Evolutionary conservation across 768 basidiomycete genomes (phyloP).

Genomic region (Suillus weaverae): DNA sequence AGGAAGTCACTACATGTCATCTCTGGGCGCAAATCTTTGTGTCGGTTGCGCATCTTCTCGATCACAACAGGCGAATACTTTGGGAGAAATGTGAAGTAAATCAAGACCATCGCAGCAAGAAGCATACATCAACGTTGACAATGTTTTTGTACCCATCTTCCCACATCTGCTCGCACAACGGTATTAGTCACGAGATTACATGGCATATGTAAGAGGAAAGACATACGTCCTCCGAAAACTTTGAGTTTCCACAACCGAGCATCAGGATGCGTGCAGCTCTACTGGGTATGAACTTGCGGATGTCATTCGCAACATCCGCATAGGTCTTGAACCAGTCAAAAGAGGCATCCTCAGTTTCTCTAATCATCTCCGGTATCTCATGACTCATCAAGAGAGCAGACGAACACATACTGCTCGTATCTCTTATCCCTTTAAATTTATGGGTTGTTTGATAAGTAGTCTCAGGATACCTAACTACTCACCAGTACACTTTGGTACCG

Average conservation of each 20-base stretch:
- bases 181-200: conserved; percentile 5
- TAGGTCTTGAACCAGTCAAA: conserved; percentile 93
- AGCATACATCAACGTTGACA: conserved; percentile 70
- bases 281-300: conserved; percentile 63
- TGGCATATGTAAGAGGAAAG: background rate
- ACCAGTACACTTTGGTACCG: conserved; percentile 71
- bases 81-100: background rate
- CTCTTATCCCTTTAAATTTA: conserved; percentile 56
- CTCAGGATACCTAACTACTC: conserved; percentile 19
- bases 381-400: background rate
- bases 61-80: conserved; percentile 79
- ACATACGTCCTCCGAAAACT: conserved; percentile 71
- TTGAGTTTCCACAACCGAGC: conserved; percentile 86
- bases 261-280: conserved; percentile 66
- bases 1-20: conserved; percentile 61
- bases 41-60: conserved; percentile 65
- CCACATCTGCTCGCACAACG: conserved; percentile 62
- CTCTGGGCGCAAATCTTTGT: conserved; percentile 49
- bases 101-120: conserved; percentile 1
- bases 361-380: conserved; percentile 27
- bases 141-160: conserved; percentile 83
- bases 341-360: conserved; percentile 55
- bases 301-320: conserved; percentile 59
- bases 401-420: conserved; percentile 56
- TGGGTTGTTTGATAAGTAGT: background rate